A percentile compares a stretch with the other conserved stretches of the same genome.
These are phyloP conservation scores for Nicotiana tomentosiformis DNA, from an alignment of 257 asterid genomes.

Conservation along the genomic window DNA sequence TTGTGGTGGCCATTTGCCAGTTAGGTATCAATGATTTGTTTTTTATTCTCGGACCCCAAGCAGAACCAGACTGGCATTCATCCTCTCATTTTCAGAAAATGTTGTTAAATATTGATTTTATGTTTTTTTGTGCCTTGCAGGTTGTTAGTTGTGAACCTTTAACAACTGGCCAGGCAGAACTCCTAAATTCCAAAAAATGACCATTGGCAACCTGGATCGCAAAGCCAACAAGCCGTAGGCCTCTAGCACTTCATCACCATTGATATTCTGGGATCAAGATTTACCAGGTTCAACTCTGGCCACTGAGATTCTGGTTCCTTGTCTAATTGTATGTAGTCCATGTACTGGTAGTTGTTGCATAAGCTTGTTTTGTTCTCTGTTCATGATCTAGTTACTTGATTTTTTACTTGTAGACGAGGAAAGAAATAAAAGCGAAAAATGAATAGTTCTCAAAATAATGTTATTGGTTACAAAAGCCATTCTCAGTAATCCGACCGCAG, in stretches of 20 bases:
- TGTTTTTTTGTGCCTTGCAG: background rate
- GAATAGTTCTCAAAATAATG: too few relatives aligned
- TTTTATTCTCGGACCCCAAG: background rate
- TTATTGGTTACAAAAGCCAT: too few relatives aligned
- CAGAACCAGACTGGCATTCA: background rate
- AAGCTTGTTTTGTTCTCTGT: background rate
- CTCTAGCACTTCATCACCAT: background rate
- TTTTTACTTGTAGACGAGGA: background rate
- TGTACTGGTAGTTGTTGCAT: background rate
- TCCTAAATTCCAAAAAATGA: background rate
- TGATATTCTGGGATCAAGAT: background rate
- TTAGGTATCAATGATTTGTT: background rate
- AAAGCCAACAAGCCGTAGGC: background rate
- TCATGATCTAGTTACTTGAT: background rate
- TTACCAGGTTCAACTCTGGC: background rate
- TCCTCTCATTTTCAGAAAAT: background rate
- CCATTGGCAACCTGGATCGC: background rate
- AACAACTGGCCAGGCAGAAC: background rate
- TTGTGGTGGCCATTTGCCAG: background rate
- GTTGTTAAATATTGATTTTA: background rate
- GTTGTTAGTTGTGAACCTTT: background rate
- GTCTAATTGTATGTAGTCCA: background rate
- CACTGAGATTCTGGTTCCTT: background rate
- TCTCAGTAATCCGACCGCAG: too few relatives aligned
- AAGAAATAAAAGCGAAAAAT: too few relatives aligned